A percentile compares a stretch with the other conserved stretches of the same genome.
Conservation (phyloP, 192 early-diverging fungal species). For the Backusella westeae region DNA sequence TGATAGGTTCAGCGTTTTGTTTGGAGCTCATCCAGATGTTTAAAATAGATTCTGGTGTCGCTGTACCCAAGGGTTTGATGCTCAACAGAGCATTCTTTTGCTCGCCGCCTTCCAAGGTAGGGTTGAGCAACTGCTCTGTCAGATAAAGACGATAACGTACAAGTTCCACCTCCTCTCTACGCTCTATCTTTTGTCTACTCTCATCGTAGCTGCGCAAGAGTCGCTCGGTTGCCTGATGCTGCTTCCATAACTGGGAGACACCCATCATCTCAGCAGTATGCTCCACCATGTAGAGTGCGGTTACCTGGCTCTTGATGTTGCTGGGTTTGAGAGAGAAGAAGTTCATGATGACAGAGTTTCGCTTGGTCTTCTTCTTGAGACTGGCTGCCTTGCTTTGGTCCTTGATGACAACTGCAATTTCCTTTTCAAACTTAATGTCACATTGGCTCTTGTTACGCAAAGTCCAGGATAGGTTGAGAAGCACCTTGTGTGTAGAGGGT, state of each 20-base stretch:
- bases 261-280: background rate
- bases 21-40: background rate
- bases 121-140: background rate
- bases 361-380: constrained; percentile 8
- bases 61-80: background rate
- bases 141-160: background rate
- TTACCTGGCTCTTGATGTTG: constrained; percentile 10
- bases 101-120: background rate
- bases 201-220: background rate
- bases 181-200: background rate
- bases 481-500: constrained; percentile 51
- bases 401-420: constrained; percentile 57
- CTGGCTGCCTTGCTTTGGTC: constrained; percentile 26
- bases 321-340: constrained; percentile 7
- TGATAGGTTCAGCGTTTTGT: background rate
- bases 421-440: constrained; percentile 54
- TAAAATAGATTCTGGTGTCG: background rate
- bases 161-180: background rate
- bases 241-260: background rate
- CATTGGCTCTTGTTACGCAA: constrained; percentile 55
- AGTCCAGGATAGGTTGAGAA: constrained; percentile 51
- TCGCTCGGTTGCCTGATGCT: background rate
- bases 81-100: background rate
- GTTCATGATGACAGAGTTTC: constrained; percentile 9
- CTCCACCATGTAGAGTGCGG: background rate